These are phyloP conservation scores for Closterium sp. DNA, from an alignment of 139 green algal genomes.

Conservation along the genomic window DNA sequence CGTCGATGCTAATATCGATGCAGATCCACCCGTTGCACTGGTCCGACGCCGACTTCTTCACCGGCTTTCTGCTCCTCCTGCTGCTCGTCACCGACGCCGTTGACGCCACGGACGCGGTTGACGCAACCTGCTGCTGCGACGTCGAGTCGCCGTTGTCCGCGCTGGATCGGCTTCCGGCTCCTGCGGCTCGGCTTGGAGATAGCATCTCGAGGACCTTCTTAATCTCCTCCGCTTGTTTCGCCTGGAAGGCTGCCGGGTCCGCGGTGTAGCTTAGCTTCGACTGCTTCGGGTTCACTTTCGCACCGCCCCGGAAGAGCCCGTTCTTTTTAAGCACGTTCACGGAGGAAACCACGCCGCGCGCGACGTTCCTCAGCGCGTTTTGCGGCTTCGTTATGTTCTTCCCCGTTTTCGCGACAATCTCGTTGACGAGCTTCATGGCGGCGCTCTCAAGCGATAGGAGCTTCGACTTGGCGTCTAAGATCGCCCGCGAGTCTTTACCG, in stretches of 20 bases:
- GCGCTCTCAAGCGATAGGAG: background rate
- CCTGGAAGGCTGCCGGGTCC: background rate
- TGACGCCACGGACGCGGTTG: too few species aligned
- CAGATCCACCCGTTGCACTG: background rate
- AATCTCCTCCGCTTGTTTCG: background rate
- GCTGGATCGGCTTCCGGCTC: too few species aligned
- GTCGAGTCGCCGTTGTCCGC: too few species aligned
- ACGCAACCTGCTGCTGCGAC: too few species aligned
- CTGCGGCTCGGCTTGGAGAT: background rate
- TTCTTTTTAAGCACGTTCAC: background rate
- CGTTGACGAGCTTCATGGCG: background rate
- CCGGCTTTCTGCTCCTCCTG: too few species aligned
- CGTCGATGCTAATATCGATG: background rate
- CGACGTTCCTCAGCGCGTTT: background rate
- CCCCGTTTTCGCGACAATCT: background rate
- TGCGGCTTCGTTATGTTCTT: background rate
- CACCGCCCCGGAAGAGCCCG: background rate
- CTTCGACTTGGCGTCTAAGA: background rate
- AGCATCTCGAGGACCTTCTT: background rate
- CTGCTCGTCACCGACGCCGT: too few species aligned
- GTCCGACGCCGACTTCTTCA: background rate
- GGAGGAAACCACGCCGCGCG: background rate
- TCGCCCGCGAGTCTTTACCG: background rate
- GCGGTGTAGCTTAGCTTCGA: background rate
- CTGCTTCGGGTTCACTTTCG: background rate